Conservation (phyloP, 371 early-diverging fungal species). For the Choanephora cucurbitarum region DNA sequence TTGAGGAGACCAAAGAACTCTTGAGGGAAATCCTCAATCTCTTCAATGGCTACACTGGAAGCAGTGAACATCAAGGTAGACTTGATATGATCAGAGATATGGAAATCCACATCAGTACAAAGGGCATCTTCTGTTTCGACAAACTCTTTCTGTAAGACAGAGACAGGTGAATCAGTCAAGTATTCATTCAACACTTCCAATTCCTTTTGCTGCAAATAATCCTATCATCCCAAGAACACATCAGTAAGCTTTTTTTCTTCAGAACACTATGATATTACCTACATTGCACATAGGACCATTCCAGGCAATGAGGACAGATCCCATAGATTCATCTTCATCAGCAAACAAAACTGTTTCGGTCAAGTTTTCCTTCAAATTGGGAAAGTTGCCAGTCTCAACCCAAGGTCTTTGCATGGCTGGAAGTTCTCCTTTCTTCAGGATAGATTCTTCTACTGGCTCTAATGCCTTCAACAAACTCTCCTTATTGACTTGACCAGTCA, state of each 20-base stretch:
- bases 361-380: conserved; percentile 50
- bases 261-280: conserved; percentile 19
- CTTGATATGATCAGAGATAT: conserved; percentile 58
- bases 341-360: conserved; percentile 63
- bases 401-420: conserved; percentile 64
- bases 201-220: conserved; percentile 45
- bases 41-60: conserved; percentile 65
- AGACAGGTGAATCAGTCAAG: conserved; percentile 68
- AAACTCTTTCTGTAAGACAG: conserved; percentile 65
- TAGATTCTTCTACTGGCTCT: conserved; percentile 60
- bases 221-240: conserved; percentile 25
- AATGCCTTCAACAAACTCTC: conserved; percentile 52
- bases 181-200: conserved; percentile 52
- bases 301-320: conserved; percentile 63
- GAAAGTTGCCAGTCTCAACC: conserved; percentile 59
- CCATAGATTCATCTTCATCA: conserved; percentile 74
- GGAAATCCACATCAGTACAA: conserved; percentile 65
- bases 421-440: conserved; percentile 58
- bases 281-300: conserved; percentile 63
- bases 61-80: conserved; percentile 54
- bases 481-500: conserved; percentile 62
- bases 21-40: conserved; percentile 54
- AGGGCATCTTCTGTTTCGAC: conserved; percentile 71
- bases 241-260: background rate
- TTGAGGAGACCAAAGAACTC: conserved; percentile 52